Base-by-base conservation (phyloP, 2,329 filamentous ascomycete genomes). In the Tolypocladium capitatum region DNA sequence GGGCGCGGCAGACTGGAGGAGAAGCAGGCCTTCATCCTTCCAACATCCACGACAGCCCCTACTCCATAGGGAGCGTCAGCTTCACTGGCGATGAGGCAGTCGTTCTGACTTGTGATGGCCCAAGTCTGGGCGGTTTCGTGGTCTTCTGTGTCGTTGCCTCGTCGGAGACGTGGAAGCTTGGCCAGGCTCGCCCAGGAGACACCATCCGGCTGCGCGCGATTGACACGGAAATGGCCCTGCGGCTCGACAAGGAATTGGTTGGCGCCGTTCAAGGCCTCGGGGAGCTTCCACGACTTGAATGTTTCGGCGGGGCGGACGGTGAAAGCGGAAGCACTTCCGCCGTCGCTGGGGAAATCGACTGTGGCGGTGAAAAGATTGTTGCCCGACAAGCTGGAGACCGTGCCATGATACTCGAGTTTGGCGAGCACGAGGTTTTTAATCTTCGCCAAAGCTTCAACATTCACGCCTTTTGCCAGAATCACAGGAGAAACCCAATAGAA, bases 51-150 rank as follows among this genome's bases (percentile, higher is more conserved):
- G 66, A 68, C 24, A 63, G 60, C 28, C 63, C 62, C 1, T 69
- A 68, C 49, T 63, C 67, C 0, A 57, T 67, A 5, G 68, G 68
- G 2, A 65, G 66, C 30, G 57, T 70, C 5, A 71, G 64, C 54
- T 71, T 68, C 49, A 70, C 67, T 0, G 68, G 68, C 0, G 67
- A 70, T 30, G 64, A 67, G 31, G 60, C 65, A 2, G 65, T 70
- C 2, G 58, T 70, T 3, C 53, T 70, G 6, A 56, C 62, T 0
- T 60, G 58, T 7, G 68, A 71, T 50, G 66, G 66, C 0, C 68
- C 68, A 0, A 67, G 65, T 32, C 60, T 70, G 0, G 68, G 67
- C 16, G 68, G 68, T 0, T 69, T 71, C 21, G 58, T 70, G 2
- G 63, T 66, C 1, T 64, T 65, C 27, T 66, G 60, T 20, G 62